Percentiles rank a stretch among this genome's conserved stretches.
Evolutionary conservation across 345 rosid species (phyloP).

Genomic region (Lepidium didymum): DNA sequence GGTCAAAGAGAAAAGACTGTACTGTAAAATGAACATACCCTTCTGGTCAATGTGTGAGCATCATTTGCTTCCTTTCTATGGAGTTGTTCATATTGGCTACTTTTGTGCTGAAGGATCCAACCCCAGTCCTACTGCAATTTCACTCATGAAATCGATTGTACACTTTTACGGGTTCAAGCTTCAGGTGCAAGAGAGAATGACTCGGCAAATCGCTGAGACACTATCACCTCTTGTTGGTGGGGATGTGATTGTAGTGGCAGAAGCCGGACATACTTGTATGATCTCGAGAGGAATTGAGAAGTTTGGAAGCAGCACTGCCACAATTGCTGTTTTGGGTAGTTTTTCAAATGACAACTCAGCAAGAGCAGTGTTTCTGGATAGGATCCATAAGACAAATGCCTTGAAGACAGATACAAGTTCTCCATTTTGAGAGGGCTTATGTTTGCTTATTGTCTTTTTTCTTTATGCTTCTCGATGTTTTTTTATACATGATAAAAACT

Average conservation of each 20-base stretch:
- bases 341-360: constrained; percentile 52
- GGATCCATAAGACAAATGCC: constrained; percentile 34
- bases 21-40: constrained; percentile 59
- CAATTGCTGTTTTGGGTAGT: constrained; percentile 71
- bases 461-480: background rate
- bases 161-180: constrained; percentile 91
- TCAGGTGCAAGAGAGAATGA: constrained; percentile 96
- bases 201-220: constrained; percentile 82
- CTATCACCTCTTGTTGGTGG: constrained; percentile 61
- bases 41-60: constrained; percentile 97
- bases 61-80: constrained; percentile 94
- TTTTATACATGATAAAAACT: background rate
- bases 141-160: constrained; percentile 64
- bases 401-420: constrained; percentile 9
- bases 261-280: constrained; percentile 92
- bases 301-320: constrained; percentile 83
- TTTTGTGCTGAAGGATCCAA: constrained; percentile 38
- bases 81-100: constrained; percentile 85
- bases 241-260: constrained; percentile 84
- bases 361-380: constrained; percentile 56
- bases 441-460: background rate
- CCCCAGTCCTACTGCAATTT: constrained; percentile 33
- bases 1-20: constrained; percentile 29
- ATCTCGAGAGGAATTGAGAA: constrained; percentile 92
- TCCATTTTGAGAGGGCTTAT: constrained; percentile 6